phyloP scores from a whole-genome alignment of 345 rosid genomes.

The Melaleuca alternifolia region DNA sequence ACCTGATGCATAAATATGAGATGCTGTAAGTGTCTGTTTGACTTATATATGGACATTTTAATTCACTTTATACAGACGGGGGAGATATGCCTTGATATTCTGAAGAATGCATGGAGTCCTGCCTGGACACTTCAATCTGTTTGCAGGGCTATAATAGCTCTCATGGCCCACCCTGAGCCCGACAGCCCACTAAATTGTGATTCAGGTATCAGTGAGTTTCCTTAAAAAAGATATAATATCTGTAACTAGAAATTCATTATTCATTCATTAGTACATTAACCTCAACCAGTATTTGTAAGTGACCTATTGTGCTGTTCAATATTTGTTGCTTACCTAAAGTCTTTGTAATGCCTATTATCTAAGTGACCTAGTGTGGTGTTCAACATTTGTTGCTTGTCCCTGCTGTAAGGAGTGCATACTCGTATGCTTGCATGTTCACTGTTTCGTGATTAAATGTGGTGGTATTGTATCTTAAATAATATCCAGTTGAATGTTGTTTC shows the following conservation, averaged over 20 bases:
- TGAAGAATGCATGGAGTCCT: conserved; percentile 99
- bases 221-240: background rate
- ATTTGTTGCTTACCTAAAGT: background rate
- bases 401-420: background rate
- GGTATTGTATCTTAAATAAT: background rate
- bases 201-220: conserved; percentile 44
- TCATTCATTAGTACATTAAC: background rate
- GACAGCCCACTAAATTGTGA: conserved; percentile 97
- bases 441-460: background rate
- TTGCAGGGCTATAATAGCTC: conserved; percentile 92
- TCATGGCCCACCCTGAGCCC: conserved; percentile 98
- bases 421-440: background rate
- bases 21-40: background rate
- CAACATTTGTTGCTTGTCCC: background rate
- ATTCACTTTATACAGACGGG: conserved; percentile 49
- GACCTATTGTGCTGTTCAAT: background rate
- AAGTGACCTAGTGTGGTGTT: background rate
- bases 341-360: background rate
- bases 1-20: background rate
- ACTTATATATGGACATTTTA: background rate
- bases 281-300: background rate
- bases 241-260: background rate
- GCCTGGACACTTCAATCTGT: conserved; percentile 99
- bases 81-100: conserved; percentile 92
- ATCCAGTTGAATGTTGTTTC: background rate